Evolutionary conservation across 2,329 filamentous ascomycete species (phyloP), one percentile per base, ranked within the genome.

Genomic region (Tricladium varicosporioides): DNA sequence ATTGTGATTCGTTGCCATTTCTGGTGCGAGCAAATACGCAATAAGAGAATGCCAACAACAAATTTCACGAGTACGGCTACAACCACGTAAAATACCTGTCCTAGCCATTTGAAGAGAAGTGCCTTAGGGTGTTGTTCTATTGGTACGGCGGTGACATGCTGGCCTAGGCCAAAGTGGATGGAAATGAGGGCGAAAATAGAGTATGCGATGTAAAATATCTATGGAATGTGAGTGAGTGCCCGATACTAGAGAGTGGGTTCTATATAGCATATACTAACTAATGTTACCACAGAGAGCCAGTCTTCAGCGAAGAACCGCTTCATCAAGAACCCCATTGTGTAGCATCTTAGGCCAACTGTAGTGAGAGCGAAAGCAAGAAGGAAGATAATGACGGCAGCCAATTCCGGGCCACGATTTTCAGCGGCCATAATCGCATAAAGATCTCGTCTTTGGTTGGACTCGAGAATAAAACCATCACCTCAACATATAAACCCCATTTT

Each of bases 221-320:
- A 10, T 14, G 2, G 19, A 44, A 13, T 16, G 27, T 2, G 14
- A 18, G 2, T 16, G 0, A 13, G 2, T 5, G 22, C 22, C 22
- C 19, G 11, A n/a, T 4, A 11, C 1, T 16, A 11, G 9, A 11
- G 32, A 14, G n/a, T 7, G 2, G 32, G 3, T 19, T 3, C 18
- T 11, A 10, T 22, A 14, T 9, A 11, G 32, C 8, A 19, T 33
- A 22, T 44, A 66, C 69, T 58, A 65, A 80, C 69, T 57, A 66
- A 80, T 1, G 76, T 76, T 5, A 70, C 53, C 16, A 79, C 69
- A 62, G 80, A 78, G 43, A 80, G 65, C 63, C 73, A 77, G 69
- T 81, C 79, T 43, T 81, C 79, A 2, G 73, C 50, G 0, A 72
- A 70, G 18, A 76, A 64, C 27, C 72, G 73, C 53, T 74, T 76